These are phyloP conservation scores for Petunia hybrid DNA, from an alignment of 305 asterid genomes.

Conservation along the genomic window DNA sequence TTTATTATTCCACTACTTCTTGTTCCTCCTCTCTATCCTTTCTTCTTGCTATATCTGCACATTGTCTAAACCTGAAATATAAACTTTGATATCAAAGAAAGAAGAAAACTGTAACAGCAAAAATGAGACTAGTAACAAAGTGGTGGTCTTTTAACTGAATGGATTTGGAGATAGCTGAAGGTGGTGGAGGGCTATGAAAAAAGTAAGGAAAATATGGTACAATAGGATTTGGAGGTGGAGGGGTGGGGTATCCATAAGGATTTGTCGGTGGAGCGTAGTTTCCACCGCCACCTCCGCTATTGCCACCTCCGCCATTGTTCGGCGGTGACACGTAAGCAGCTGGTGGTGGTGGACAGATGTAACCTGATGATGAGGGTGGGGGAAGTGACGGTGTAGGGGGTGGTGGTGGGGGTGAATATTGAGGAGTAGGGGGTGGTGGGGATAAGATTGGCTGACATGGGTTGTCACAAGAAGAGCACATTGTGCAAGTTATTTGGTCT, in stretches of 20 bases:
- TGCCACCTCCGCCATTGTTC: conserved; percentile 28
- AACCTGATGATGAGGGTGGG: conserved; percentile 13
- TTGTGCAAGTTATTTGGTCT: conserved; percentile 64
- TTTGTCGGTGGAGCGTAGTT: conserved; percentile 49
- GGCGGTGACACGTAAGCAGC: conserved; percentile 48
- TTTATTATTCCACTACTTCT: conserved; percentile 2
- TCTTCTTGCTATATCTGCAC: conserved; percentile 25
- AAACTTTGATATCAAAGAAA: conserved; percentile 28
- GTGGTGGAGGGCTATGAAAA: conserved; percentile 47
- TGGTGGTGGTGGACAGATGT: conserved; percentile 33
- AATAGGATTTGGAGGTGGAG: conserved; percentile 65
- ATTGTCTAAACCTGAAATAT: conserved; percentile 8
- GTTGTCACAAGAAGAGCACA: conserved; percentile 76
- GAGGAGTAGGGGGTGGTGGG: conserved; percentile 45
- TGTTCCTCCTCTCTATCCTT: neutral
- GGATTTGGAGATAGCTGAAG: conserved; percentile 41
- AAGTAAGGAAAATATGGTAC: conserved; percentile 57
- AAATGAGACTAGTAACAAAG: conserved; percentile 25
- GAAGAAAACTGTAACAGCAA: conserved; percentile 36
- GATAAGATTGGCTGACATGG: conserved; percentile 69
- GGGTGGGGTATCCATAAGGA: conserved; percentile 37
- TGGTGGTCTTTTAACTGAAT: conserved; percentile 29
- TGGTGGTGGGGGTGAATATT: neutral
- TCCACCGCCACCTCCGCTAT: conserved; percentile 39
- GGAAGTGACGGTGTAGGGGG: conserved; percentile 40